Evolutionary conservation across 2,329 filamentous ascomycete species (phyloP), one percentile per base, ranked within the genome.

Genomic region (Bertia moriformis): DNA sequence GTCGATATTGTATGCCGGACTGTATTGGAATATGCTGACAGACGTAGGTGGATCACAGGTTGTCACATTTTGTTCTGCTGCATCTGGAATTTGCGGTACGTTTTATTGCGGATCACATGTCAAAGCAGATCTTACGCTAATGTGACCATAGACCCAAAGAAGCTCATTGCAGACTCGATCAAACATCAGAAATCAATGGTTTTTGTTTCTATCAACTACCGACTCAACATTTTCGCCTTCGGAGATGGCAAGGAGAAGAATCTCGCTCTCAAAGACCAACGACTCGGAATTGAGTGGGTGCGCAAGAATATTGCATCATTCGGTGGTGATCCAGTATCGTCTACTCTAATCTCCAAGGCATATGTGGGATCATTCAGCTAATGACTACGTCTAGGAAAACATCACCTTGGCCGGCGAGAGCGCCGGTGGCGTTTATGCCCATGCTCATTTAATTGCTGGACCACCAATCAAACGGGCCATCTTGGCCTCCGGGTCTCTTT

Each of bases 381-480:
- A n/a, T n/a, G n/a, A n/a, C 10, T 17, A 7, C 7, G 12, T 35
- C 32, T 5, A 63, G 58, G 17, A 51, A 2, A 55, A 56, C 17
- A 55, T 67, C 4, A 66, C 62, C 0, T 40, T 67, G 2, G 55
- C 55, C 1, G 63, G 63, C 3, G 63, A 67, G 42, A 67, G 63
- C 35, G 63, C 64, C 0, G 64, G 63, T 0, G 64, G 58, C 2
- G 52, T 66, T 1, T 65, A 65, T 18, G 53, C 50, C 3, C 64
- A 67, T 44, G 63, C 60, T 1, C 62, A 61, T 46, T 29, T 60
- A 13, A 51, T 57, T 15, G 49, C 51, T 1, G 53, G 54, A 3
- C 51, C 49, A 2, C 51, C 47, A 1, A 45, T 60, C 0, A 53
- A 48, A 19, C 52, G 58, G 33, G 56, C 49, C 3, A 51, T 65